These are phyloP conservation scores for Aspergillus hortae DNA, from an alignment of 2,329 filamentous ascomycete species.

Conservation along the genomic window DNA sequence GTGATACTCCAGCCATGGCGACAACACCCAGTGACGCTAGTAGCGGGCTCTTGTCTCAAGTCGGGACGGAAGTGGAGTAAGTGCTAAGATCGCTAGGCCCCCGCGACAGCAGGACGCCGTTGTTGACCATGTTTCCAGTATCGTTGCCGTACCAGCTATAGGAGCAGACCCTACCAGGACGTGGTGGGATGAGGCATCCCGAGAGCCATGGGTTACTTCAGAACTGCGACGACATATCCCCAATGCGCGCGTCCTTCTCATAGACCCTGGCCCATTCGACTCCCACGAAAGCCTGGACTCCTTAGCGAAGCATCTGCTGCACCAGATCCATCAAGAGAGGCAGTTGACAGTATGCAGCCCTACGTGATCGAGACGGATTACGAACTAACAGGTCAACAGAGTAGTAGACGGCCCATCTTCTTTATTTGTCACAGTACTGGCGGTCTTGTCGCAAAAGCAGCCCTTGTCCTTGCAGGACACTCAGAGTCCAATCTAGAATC, in stretches of 20 bases:
- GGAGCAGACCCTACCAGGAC: slow-evolving; percentile 28
- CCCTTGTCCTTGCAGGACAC: slow-evolving; percentile 41
- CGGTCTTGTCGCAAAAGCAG: slow-evolving; percentile 58
- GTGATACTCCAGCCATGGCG: neutral
- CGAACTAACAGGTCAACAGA: slow-evolving; percentile 8
- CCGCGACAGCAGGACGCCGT: neutral
- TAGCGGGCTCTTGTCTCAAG: neutral
- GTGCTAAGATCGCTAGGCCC: slow-evolving; percentile 1
- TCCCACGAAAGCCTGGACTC: slow-evolving; percentile 25
- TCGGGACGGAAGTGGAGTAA: slow-evolving; percentile 22
- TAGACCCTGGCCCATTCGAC: slow-evolving; percentile 24
- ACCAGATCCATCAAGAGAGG: slow-evolving; percentile 20
- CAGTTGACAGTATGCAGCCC: slow-evolving; percentile 15
- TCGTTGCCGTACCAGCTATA: slow-evolving; percentile 34
- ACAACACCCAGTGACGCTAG: neutral
- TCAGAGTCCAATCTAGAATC: slow-evolving; percentile 24
- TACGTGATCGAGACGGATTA: neutral
- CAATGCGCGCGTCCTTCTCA: slow-evolving; percentile 25
- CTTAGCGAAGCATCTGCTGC: slow-evolving; percentile 23
- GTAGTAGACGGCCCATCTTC: slow-evolving; percentile 49
- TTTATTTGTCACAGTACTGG: slow-evolving; percentile 62
- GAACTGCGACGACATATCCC: slow-evolving; percentile 19
- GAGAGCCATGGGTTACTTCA: slow-evolving; percentile 24
- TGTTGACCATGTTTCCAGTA: slow-evolving; percentile 17
- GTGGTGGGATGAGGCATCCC: slow-evolving; percentile 22